Conservation (phyloP, 768 basidiomycete species). For the Candolleomyces eurysporus region DNA sequence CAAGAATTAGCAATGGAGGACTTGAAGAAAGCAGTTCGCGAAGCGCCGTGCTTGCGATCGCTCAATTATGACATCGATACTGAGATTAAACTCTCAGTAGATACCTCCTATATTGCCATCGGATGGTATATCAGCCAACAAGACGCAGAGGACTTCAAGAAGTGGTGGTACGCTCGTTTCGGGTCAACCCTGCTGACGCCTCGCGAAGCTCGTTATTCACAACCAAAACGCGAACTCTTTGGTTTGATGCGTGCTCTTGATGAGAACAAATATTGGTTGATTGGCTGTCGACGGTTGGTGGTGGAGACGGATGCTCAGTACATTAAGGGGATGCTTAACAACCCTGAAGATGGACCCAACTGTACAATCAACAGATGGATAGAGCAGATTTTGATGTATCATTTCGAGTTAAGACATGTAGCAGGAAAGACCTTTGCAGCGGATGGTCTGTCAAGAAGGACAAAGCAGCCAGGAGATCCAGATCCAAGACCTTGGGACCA, state of each 20-base stretch:
- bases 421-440: slow-evolving; percentile 13
- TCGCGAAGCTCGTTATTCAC: slow-evolving; percentile 20
- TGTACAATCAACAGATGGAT: slow-evolving; percentile 12
- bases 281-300: background rate
- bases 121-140: too few relatives aligned
- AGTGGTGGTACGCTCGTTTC: too few relatives aligned
- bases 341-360: slow-evolving; percentile 8
- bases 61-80: too few relatives aligned
- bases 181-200: slow-evolving; percentile 37
- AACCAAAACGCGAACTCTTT: background rate
- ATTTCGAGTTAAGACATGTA: slow-evolving; percentile 9
- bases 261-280: background rate
- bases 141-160: too few relatives aligned
- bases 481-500: slow-evolving; percentile 1
- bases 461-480: slow-evolving; percentile 2
- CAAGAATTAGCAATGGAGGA: background rate
- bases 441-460: slow-evolving; percentile 18
- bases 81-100: too few relatives aligned
- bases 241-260: background rate
- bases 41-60: slow-evolving; percentile 19
- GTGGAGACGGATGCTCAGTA: background rate
- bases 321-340: slow-evolving; percentile 3
- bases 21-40: slow-evolving; percentile 5
- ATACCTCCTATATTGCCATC: too few relatives aligned
- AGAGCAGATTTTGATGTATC: slow-evolving; percentile 7